Conservation (phyloP, 2,329 filamentous ascomycete species). For the Periconia macrospinosa region DNA sequence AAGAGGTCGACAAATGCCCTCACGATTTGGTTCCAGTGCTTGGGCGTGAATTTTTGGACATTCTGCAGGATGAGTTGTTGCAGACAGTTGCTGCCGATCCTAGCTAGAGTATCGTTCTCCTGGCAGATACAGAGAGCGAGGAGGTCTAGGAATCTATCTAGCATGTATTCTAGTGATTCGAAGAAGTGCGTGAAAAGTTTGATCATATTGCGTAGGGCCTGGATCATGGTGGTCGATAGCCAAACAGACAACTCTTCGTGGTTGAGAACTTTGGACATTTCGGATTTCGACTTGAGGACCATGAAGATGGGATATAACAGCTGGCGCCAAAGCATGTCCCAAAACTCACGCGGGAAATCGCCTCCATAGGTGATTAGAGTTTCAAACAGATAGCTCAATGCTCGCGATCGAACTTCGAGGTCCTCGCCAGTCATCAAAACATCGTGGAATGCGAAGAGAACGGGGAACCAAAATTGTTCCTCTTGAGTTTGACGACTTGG, state of each 20-base stretch:
- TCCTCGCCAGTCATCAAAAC: constrained; percentile 99
- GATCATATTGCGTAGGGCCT: constrained; percentile 97
- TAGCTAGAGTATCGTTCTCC: constrained; percentile 96
- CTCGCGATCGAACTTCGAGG: constrained; percentile 85
- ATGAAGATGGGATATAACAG: constrained; percentile 98
- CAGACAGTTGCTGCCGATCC: constrained; percentile 96
- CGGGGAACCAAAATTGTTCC: constrained; percentile 98
- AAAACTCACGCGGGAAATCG: constrained; percentile 91
- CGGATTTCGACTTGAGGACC: constrained; percentile 91
- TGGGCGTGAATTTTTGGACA: constrained; percentile 82
- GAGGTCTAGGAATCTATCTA: constrained; percentile 94
- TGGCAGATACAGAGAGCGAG: constrained; percentile 96
- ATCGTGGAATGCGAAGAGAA: constrained; percentile 97
- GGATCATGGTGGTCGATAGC: constrained; percentile 99
- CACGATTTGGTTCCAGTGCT: constrained; percentile 94
- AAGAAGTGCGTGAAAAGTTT: constrained; percentile 99
- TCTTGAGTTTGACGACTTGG: constrained; percentile 84
- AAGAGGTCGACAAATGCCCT: constrained; percentile 96
- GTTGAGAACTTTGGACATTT: constrained; percentile 93
- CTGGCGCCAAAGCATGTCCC: constrained; percentile 97
- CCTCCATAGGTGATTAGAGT: constrained; percentile 87
- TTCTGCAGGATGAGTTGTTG: constrained; percentile 97
- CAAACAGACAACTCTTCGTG: constrained; percentile 98
- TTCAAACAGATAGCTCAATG: constrained; percentile 95
- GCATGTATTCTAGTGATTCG: constrained; percentile 93